phyloP scores from a whole-genome alignment of 768 basidiomycete species.

The Rhizopogon vulgaris region DNA sequence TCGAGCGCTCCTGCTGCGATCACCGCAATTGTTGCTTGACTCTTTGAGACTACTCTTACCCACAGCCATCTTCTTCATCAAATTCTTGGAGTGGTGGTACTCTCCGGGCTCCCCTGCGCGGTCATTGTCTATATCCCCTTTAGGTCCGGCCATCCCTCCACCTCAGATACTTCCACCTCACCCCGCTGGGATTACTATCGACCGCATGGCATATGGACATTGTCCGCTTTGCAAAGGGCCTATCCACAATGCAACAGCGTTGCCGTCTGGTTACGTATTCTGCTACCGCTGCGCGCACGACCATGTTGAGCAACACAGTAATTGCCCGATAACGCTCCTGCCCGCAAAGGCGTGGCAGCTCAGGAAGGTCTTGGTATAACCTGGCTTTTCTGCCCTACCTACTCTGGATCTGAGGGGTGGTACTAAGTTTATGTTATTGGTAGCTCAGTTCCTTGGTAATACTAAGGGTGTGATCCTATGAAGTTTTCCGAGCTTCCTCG shows the following conservation, averaged over 20 bases:
- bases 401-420: no score
- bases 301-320: conserved; percentile 68
- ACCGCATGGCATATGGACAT: conserved; percentile 61
- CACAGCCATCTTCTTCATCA: conserved; percentile 89
- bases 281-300: conserved; percentile 90
- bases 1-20: conserved; percentile 39
- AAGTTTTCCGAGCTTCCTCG: no score
- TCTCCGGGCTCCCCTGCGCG: conserved; percentile 85
- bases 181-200: conserved; percentile 62
- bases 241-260: conserved; percentile 81
- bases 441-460: neutral
- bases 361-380: conserved; percentile 77
- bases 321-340: conserved; percentile 84
- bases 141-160: conserved; percentile 69
- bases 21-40: conserved; percentile 65
- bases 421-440: neutral
- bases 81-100: conserved; percentile 99
- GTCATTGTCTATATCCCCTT: conserved; percentile 53
- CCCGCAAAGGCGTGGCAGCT: conserved; percentile 75
- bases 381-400: conserved; percentile 1
- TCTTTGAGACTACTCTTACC: conserved; percentile 77
- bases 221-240: conserved; percentile 75
- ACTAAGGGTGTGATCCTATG: neutral
- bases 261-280: conserved; percentile 92
- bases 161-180: conserved; percentile 73